Evolutionary conservation across 805 yeast species (phyloP).

Genomic region (Kuraishia ogatae): DNA sequence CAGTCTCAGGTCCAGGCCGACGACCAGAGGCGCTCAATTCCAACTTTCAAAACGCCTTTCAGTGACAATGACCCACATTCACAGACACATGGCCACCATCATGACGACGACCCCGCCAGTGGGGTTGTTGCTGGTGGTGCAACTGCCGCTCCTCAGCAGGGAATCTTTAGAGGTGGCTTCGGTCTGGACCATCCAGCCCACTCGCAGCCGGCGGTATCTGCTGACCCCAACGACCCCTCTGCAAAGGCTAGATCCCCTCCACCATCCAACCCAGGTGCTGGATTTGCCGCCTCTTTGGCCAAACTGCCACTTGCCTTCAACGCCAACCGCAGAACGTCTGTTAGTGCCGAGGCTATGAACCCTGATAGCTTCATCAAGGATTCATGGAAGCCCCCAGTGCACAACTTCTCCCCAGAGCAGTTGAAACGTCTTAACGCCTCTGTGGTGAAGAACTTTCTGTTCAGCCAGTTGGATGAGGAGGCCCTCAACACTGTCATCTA

Average conservation of each 20-base stretch:
- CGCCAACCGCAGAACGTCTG: slow-evolving; percentile 82
- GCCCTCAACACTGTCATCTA: slow-evolving; percentile 69
- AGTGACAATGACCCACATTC: slow-evolving; percentile 58
- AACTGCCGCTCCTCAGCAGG: slow-evolving; percentile 4
- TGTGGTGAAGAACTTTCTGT: slow-evolving; percentile 76
- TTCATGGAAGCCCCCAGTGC: slow-evolving; percentile 67
- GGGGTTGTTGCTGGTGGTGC: slow-evolving; percentile 5
- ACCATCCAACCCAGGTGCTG: slow-evolving; percentile 16
- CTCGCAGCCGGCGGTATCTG: slow-evolving; percentile 4
- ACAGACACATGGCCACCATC: slow-evolving; percentile 20
- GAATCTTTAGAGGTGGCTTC: slow-evolving; percentile 14
- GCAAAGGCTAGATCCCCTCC: slow-evolving; percentile 10
- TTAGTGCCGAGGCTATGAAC: slow-evolving; percentile 80
- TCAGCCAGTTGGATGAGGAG: slow-evolving; percentile 73
- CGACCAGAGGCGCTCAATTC: slow-evolving; percentile 7
- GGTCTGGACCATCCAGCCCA: slow-evolving; percentile 15
- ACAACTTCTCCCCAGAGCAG: slow-evolving; percentile 55
- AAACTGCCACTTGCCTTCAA: slow-evolving; percentile 55
- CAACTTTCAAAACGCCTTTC: slow-evolving; percentile 50
- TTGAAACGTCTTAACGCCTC: slow-evolving; percentile 57
- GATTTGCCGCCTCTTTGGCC: slow-evolving; percentile 17
- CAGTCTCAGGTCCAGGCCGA: slow-evolving; percentile 5
- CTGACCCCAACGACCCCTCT: slow-evolving; percentile 10
- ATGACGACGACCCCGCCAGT: neutral
- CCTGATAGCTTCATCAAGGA: slow-evolving; percentile 62